phyloP scores from a whole-genome alignment of 1,139 yeast species.

The Blastobotrys serpentis region DNA sequence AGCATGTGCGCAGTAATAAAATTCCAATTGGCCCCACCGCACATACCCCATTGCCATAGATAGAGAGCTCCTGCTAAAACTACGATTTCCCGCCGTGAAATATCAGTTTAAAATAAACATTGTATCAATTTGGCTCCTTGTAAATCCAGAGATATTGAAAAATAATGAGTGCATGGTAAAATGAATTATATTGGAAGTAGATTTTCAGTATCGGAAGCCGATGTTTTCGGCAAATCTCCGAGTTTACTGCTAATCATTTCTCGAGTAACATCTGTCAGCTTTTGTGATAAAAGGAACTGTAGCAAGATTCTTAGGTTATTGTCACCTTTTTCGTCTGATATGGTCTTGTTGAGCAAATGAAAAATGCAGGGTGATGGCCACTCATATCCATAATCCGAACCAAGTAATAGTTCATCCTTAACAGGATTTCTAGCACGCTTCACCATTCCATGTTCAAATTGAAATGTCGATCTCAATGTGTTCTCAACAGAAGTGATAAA shows the following conservation, averaged over 20 bases:
- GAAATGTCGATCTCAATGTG: neutral
- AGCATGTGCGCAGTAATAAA: too few species aligned
- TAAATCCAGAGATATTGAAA: too few species aligned
- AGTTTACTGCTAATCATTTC: neutral
- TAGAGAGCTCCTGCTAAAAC: too few species aligned
- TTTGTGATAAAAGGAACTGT: neutral
- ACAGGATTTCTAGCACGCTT: neutral
- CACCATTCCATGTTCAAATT: slow-evolving; percentile 1
- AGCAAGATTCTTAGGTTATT: neutral
- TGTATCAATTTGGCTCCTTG: too few species aligned
- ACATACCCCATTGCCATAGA: too few species aligned
- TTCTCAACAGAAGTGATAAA: neutral
- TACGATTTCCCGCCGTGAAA: too few species aligned
- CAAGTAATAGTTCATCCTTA: neutral
- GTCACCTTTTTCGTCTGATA: neutral
- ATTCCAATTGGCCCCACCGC: too few species aligned
- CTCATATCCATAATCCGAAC: neutral
- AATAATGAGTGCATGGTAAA: too few species aligned
- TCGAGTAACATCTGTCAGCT: neutral
- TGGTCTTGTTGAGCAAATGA: neutral
- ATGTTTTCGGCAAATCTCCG: too few species aligned
- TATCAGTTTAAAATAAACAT: too few species aligned
- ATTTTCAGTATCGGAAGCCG: too few species aligned
- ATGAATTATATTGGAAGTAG: too few species aligned
- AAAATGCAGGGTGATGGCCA: neutral